phyloP scores from a whole-genome alignment of 805 yeast genomes.

The Ogataea nitratoaversa region DNA sequence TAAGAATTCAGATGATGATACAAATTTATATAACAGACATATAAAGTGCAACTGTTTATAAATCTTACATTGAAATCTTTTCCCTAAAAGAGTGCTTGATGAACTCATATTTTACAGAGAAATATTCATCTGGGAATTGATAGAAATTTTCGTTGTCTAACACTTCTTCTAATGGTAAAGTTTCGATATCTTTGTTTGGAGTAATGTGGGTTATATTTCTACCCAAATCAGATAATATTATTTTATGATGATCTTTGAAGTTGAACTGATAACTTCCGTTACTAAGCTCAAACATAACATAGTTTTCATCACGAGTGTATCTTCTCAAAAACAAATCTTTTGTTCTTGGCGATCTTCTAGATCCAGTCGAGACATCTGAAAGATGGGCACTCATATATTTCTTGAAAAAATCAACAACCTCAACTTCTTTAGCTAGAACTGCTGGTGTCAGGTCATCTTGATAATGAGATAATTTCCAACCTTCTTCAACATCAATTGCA shows the following conservation, averaged over 20 bases:
- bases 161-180: conserved; percentile 51
- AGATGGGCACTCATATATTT: conserved; percentile 89
- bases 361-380: conserved; percentile 70
- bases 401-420: conserved; percentile 83
- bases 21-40: no score
- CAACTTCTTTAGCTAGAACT: conserved; percentile 63
- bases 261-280: conserved; percentile 92
- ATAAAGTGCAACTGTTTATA: no score
- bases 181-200: conserved; percentile 66
- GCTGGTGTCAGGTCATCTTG: conserved; percentile 39
- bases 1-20: no score
- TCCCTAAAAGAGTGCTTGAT: conserved; percentile 65
- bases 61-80: conserved; percentile 23
- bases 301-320: conserved; percentile 72
- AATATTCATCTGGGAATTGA: conserved; percentile 41
- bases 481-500: conserved; percentile 42
- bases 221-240: conserved; percentile 75
- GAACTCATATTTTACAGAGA: conserved; percentile 45
- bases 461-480: conserved; percentile 52
- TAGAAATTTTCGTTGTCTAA: conserved; percentile 39
- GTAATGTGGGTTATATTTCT: conserved; percentile 76
- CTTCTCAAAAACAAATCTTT: conserved; percentile 77
- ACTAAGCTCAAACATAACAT: conserved; percentile 88
- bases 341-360: conserved; percentile 39
- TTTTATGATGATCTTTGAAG: conserved; percentile 90